A percentile compares a stretch with the other conserved stretches of the same genome.
phyloP scores from a whole-genome alignment of 2,329 filamentous ascomycete genomes.

The Thielaviopsis ethacetica region DNA sequence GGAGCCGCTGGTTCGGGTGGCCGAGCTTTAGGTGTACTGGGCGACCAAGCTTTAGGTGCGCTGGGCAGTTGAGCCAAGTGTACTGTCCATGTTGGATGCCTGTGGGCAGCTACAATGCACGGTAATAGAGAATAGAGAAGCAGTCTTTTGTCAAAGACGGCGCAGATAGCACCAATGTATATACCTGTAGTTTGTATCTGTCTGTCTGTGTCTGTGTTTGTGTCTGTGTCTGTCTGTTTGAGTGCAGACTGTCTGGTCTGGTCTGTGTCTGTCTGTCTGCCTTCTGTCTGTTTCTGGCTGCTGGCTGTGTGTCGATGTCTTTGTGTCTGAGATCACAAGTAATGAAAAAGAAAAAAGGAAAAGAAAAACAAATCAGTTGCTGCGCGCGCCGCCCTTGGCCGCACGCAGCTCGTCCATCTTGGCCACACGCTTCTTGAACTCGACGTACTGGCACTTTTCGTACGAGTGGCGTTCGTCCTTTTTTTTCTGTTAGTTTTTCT shows the following conservation, averaged over 20 bases:
- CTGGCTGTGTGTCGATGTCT: not conserved
- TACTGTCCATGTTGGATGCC: no score
- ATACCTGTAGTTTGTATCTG: not conserved
- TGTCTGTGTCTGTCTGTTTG: not conserved
- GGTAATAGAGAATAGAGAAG: not conserved
- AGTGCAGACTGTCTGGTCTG: not conserved
- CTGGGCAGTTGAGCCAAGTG: no score
- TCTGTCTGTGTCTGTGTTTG: not conserved
- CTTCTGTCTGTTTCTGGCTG: no score
- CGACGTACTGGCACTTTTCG: conserved; percentile 98
- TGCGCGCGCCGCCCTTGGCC: conserved; percentile 67
- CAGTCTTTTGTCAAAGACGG: not conserved
- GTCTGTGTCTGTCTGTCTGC: not conserved
- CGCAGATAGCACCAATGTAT: not conserved
- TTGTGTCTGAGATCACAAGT: not conserved
- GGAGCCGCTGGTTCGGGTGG: not conserved
- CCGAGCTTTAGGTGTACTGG: no score
- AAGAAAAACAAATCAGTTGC: conserved; percentile 43
- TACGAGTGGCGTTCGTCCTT: conserved; percentile 94
- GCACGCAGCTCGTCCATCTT: conserved; percentile 96
- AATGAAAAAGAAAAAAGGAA: not conserved
- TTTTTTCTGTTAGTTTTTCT: not conserved
- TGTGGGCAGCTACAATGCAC: no score
- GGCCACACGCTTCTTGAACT: conserved; percentile 95
- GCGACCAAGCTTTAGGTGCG: no score